Evolutionary conservation across 306 rosid species (phyloP), one percentile per base, ranked within the genome.

Genomic region (Gleditsia sinensis): DNA sequence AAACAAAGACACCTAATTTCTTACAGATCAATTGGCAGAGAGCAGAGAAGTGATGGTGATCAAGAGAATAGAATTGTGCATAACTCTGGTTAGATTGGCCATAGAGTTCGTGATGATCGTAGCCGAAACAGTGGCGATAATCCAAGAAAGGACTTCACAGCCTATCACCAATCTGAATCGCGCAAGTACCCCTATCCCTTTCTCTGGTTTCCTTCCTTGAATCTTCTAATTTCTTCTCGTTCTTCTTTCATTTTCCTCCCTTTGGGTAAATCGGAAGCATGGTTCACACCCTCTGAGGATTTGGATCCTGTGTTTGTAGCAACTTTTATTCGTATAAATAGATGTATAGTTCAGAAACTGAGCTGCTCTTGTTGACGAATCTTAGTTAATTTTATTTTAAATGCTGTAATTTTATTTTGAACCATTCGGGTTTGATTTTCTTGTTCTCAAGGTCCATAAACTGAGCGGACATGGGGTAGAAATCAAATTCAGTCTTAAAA

Each of bases 81-180:
- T 89, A 16, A 59, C 77, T 49, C 70, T 91, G 24, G 69, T 94
- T n/a, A 82, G 76, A 68, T 55, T 86, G 88, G 97, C 97, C 42
- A 71, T 94, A 40, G 76, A 86, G 9, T 89, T 94, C 50, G 92
- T 91, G 49, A 69, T 94, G 30, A 63, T 82, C 16, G 88, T 94
- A 0, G 97, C 96, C 0, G 89, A 94, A 57, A 84, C 96, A 0
- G 94, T 94, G 0, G 77, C 78, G 0, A 86, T 69, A 12, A 80
- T 88, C 36, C 94, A 86, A 34, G 86, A 85, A 39, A 83, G 78
- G 48, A 74, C 64, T 16, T 21, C 76, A 3, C 75, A 43, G 36
- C 79, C 78, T 54, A 78, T 42, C 43, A 45, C 21, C 9, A 24
- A 4, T 0, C 78, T 74, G 24, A 67, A 63, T 6, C 85, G 77